Evolutionary conservation across 164 flowering plant genomes (phyloP), one percentile per base, ranked within the genome.

Genomic region (Annona squamosa): DNA sequence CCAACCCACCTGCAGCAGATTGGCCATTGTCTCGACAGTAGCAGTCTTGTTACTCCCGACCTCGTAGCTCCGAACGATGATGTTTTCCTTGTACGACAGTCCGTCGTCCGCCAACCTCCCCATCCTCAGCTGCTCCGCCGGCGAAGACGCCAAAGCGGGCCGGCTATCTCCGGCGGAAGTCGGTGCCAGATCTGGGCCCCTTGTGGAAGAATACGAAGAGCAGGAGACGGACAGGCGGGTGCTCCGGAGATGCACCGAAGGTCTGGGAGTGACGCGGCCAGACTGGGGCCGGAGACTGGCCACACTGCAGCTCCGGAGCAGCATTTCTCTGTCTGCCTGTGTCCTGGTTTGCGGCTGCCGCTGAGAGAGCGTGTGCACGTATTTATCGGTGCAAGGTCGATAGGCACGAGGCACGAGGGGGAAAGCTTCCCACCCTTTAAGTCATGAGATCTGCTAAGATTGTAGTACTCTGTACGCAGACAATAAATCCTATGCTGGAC

Each of bases 41-140:
- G 97, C 97, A 46, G 98, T 95, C 79, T 90, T 93, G 79, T 95
- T 95, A 73, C 91, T 84, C 63, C 97, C 97, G 48, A 94, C 98
- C 78, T 94, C 98, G 72, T 92, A 92, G 74, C 92, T 83, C 81
- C 97, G 83, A 47, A 94, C 92, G 41, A 92, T 87, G 73, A 94
- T 90, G 79, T 77, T 87, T 85, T 94, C 98, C 82, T 90, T 94
- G 69, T 83, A 94, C n/a, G 98, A 92, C 56, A 88, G 65, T 17
- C 97, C 91, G 72, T 91, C 92, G 71, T 88, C 94, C 71, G 82
- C 66, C 85, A 92, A 82, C 73, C 85, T 86, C 68, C 98, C 98
- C 5, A 84, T 79, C 71, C 98, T 79, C 0, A 95, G 84, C 83
- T 85, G 78, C 76, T 93, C 97, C 9, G 95, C 97, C 75, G 87